Base-by-base conservation (phyloP, 805 yeast species). In the Nakazawaea siamensis region DNA sequence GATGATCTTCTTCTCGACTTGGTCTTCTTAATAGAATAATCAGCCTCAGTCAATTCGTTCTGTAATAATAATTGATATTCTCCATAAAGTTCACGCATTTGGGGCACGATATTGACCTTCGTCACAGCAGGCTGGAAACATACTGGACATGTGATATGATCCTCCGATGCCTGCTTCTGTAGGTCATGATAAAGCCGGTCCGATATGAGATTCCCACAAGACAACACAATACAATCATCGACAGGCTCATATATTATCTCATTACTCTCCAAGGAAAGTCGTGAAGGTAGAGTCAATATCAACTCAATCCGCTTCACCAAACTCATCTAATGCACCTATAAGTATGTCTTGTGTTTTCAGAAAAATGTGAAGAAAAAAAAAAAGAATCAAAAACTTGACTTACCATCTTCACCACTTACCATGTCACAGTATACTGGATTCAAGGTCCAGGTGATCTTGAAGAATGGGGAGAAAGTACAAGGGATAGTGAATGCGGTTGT, bases 351-450 rank as follows among this genome's bases (percentile, higher is more conserved):
- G n/a, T n/a, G n/a, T n/a, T n/a, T n/a, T n/a, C n/a, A n/a, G n/a
- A n/a, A n/a, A n/a, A n/a, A n/a, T n/a, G n/a, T n/a, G n/a, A n/a
- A n/a, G n/a, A n/a, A n/a, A n/a, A n/a, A n/a, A n/a, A n/a, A n/a
- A n/a, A n/a, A n/a, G n/a, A n/a, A n/a, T n/a, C n/a, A n/a, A n/a
- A n/a, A n/a, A n/a, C n/a, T n/a, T n/a, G n/a, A n/a, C n/a, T n/a
- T n/a, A n/a, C n/a, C n/a, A n/a, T n/a, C n/a, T n/a, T n/a, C n/a
- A n/a, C n/a, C n/a, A n/a, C n/a, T 20, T 7, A 31, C 8, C 13
- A 55, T 53, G 60, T 52, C 59, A 2, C 66, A 68, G 29, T 68
- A 69, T 43, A 49, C 59, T 9, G 75, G 74, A 1, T 71, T 62
- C 38, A 64, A 60, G 12, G 65, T 71, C 14, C 66, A 64, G 38